Percentiles rank a stretch among this genome's conserved stretches.
phyloP scores from a whole-genome alignment of 441 rosid species.

The Erodium trifolium region DNA sequence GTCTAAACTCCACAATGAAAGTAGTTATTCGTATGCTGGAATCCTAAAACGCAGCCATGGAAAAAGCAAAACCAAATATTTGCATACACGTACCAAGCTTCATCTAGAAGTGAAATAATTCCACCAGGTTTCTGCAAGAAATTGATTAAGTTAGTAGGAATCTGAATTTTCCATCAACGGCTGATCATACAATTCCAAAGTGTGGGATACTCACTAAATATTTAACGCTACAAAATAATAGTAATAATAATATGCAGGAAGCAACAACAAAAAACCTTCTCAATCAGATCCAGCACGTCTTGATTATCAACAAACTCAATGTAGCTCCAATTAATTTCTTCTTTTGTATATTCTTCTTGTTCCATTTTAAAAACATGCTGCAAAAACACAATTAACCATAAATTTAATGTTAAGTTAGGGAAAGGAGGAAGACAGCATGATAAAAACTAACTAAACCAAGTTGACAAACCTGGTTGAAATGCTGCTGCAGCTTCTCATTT shows the following conservation, averaged over 20 bases:
- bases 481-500: conserved; percentile 98
- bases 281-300: conserved; percentile 97
- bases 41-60: conserved; percentile 10
- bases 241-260: neutral
- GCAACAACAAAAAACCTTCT: conserved; percentile 52
- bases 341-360: conserved; percentile 97
- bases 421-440: conserved; percentile 8
- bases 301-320: conserved; percentile 98
- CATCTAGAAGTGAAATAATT: conserved; percentile 94
- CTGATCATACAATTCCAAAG: conserved; percentile 14
- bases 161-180: neutral
- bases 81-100: conserved; percentile 75
- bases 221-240: conserved; percentile 7
- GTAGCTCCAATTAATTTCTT: conserved; percentile 99
- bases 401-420: conserved; percentile 10
- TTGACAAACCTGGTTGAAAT: conserved; percentile 81
- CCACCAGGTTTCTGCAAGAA: conserved; percentile 98
- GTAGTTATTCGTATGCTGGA: neutral
- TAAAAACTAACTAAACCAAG: conserved; percentile 15
- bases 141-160: conserved; percentile 15
- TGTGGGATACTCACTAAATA: conserved; percentile 11
- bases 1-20: neutral
- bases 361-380: conserved; percentile 99
- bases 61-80: conserved; percentile 16
- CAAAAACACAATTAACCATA: conserved; percentile 24